Conservation (phyloP, 2,329 filamentous ascomycete genomes). For the Anisogramma anomala region DNA sequence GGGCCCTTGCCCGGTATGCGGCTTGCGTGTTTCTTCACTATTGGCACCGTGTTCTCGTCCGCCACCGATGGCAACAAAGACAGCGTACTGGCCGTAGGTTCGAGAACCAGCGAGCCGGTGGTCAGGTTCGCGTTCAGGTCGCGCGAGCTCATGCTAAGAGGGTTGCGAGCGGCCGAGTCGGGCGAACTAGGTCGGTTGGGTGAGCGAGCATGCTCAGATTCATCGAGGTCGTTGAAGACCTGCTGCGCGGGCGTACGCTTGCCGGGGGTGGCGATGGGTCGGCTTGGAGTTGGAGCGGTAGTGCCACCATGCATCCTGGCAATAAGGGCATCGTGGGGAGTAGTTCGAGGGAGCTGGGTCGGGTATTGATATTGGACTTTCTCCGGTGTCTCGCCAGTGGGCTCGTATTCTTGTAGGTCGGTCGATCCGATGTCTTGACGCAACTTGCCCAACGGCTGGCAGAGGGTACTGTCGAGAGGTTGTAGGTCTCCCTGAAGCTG, state of each 20-base stretch:
- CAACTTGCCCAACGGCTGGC: conserved; percentile 59
- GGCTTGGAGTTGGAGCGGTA: conserved; percentile 5
- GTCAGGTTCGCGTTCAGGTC: conserved; percentile 42
- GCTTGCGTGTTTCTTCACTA: conserved; percentile 35
- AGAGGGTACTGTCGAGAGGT: conserved; percentile 48
- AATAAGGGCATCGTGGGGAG: conserved; percentile 33
- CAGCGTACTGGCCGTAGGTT: conserved; percentile 31
- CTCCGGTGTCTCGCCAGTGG: conserved; percentile 77
- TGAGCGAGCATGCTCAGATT: conserved; percentile 15
- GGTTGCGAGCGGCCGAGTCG: conserved; percentile 19
- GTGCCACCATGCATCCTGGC: conserved; percentile 22
- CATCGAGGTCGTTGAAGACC: conserved; percentile 19
- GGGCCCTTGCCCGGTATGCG: conserved; percentile 22
- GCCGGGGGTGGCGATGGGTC: conserved; percentile 20
- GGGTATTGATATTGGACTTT: conserved; percentile 75
- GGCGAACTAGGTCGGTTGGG: conserved; percentile 17
- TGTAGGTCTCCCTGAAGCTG: conserved; percentile 49
- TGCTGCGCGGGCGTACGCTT: conserved; percentile 20
- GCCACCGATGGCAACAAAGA: conserved; percentile 24
- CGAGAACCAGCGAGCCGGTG: conserved; percentile 28
- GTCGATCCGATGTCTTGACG: conserved; percentile 55
- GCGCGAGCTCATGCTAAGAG: conserved; percentile 36
- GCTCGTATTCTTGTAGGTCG: conserved; percentile 64
- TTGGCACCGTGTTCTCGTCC: conserved; percentile 32
- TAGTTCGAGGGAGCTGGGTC: conserved; percentile 64